Percentiles rank a stretch among this genome's conserved stretches.
Evolutionary conservation across 2,329 filamentous ascomycete genomes (phyloP).

Genomic region (Pseudogymnoascus sp.): DNA sequence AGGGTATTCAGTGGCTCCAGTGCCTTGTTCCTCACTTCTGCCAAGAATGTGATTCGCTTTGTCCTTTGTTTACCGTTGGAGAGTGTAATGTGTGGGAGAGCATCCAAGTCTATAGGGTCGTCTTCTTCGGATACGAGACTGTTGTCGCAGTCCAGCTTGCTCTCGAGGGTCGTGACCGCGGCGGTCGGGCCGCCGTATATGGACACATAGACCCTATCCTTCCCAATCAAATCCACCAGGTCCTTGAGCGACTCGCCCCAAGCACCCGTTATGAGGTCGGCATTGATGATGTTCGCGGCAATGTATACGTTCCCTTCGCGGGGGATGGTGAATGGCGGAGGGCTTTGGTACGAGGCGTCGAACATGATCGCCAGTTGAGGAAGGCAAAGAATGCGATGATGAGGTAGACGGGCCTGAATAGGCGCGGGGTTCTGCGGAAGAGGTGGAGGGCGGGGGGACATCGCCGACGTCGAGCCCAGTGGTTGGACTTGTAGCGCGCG

Average conservation of each 20-base stretch:
- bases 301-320: constrained; percentile 64
- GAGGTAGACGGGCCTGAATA: constrained; percentile 21
- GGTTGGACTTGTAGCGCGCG: constrained; percentile 1
- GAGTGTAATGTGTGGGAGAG: constrained; percentile 52
- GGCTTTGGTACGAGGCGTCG: constrained; percentile 38
- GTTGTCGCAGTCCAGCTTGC: constrained; percentile 40
- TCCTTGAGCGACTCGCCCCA: constrained; percentile 58
- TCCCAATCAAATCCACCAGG: constrained; percentile 59
- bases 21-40: constrained; percentile 65
- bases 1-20: constrained; percentile 53
- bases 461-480: constrained; percentile 5
- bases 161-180: constrained; percentile 48
- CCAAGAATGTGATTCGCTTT: constrained; percentile 68
- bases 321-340: constrained; percentile 37
- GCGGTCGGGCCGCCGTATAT: constrained; percentile 58
- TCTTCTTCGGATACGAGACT: constrained; percentile 54
- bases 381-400: constrained; percentile 19
- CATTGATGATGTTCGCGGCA: constrained; percentile 65
- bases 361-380: constrained; percentile 25
- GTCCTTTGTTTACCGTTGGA: constrained; percentile 57
- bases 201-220: constrained; percentile 62
- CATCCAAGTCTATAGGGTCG: constrained; percentile 42
- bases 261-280: constrained; percentile 51
- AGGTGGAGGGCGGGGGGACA: background rate
- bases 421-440: background rate